These are phyloP conservation scores for Eucalyptus erythrocorys DNA, from an alignment of 345 rosid species.

Conservation along the genomic window DNA sequence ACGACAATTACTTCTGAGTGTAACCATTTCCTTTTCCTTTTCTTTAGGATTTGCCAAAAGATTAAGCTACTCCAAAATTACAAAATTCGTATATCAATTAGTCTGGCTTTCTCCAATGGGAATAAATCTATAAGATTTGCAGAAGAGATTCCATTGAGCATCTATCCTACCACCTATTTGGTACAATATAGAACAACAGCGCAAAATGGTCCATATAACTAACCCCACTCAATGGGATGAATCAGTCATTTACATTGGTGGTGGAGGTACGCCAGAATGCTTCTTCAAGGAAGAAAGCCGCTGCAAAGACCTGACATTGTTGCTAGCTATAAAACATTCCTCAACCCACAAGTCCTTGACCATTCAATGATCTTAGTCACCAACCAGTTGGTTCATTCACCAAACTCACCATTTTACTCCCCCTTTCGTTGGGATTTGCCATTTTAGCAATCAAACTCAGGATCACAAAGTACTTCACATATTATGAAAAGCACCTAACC, in stretches of 20 bases:
- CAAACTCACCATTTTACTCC: not conserved
- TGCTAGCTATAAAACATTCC: not conserved
- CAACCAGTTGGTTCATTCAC: not conserved
- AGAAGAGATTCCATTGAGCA: not conserved
- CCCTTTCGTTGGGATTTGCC: not conserved
- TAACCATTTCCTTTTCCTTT: not conserved
- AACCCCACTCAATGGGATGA: not conserved
- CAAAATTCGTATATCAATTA: not conserved
- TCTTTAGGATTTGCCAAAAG: not conserved
- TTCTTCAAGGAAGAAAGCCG: not conserved
- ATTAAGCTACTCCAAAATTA: not conserved
- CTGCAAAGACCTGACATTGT: not conserved
- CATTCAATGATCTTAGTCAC: not conserved
- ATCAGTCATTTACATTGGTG: not conserved
- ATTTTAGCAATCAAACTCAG: not conserved
- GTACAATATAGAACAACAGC: not conserved
- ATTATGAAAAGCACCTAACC: not conserved
- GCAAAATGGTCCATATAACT: not conserved
- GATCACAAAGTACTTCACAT: not conserved
- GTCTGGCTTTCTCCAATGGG: not conserved
- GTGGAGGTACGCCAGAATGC: not conserved
- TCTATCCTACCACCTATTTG: not conserved
- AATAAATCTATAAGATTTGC: not conserved
- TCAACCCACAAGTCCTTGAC: not conserved
- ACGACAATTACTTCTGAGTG: not conserved